These are phyloP conservation scores for Globisporangium paroecandrum DNA, from an alignment of 352 stramenopile genomes.

Conservation along the genomic window DNA sequence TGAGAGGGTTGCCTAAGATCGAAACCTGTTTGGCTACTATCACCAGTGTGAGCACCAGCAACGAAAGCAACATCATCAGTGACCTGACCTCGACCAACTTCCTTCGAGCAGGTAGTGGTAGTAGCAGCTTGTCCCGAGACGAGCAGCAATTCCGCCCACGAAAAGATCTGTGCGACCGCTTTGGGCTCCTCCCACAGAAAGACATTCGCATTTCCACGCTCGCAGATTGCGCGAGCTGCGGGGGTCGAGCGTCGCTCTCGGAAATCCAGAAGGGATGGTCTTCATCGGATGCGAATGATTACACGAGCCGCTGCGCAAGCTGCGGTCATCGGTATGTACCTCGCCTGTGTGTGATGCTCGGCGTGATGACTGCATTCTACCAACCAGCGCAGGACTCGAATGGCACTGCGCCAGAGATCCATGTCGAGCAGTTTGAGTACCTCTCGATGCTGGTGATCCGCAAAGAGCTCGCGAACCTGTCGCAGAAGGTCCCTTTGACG, in stretches of 20 bases:
- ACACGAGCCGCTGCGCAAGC: constrained; percentile 31
- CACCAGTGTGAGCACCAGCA: neutral
- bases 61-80: neutral
- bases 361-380: constrained; percentile 28
- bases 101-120: neutral
- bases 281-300: constrained; percentile 32
- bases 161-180: constrained; percentile 46
- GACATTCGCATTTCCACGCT: constrained; percentile 40
- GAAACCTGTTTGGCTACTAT: constrained; percentile 8
- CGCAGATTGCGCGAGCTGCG: constrained; percentile 35
- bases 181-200: constrained; percentile 31
- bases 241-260: constrained; percentile 25
- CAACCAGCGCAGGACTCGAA: neutral
- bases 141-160: constrained; percentile 17
- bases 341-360: constrained; percentile 34
- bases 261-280: constrained; percentile 39
- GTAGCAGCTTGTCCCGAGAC: neutral
- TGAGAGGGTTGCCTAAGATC: constrained; percentile 34
- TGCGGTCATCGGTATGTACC: constrained; percentile 35
- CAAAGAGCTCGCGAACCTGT: constrained; percentile 40
- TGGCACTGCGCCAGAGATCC: constrained; percentile 3
- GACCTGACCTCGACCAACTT: neutral
- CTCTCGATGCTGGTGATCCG: constrained; percentile 41
- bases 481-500: constrained; percentile 34
- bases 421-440: constrained; percentile 42